Conservation (phyloP, 2,329 filamentous ascomycete species). For the Alternaria angustiovoidea region DNA sequence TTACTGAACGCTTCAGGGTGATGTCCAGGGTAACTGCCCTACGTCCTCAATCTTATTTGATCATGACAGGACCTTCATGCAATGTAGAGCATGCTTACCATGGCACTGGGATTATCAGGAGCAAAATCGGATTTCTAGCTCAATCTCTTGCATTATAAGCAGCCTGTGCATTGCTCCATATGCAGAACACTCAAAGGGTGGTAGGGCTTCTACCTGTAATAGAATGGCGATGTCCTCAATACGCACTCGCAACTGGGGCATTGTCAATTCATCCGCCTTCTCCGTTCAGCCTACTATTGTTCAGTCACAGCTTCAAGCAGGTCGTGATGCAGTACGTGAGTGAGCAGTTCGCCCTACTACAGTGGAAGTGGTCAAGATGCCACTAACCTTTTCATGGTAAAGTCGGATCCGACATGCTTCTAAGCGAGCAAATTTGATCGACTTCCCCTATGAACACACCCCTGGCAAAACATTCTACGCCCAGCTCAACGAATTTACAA, state of each 20-base stretch:
- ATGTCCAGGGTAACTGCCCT: not conserved
- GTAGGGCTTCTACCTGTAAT: too few relatives aligned
- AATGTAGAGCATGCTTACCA: too few relatives aligned
- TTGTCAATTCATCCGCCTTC: not conserved
- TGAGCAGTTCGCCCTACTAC: not conserved
- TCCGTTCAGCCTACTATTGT: not conserved
- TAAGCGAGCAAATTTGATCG: conserved; percentile 12
- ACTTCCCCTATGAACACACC: not conserved
- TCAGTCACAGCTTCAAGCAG: not conserved
- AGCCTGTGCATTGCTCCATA: not conserved
- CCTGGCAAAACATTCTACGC: not conserved
- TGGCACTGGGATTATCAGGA: not conserved
- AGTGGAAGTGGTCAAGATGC: not conserved
- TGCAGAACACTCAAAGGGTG: not conserved
- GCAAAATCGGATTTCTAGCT: not conserved
- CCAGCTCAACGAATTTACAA: too few relatives aligned
- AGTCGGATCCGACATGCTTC: not conserved
- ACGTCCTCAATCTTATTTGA: not conserved
- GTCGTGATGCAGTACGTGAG: not conserved
- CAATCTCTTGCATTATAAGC: not conserved
- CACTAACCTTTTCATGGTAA: not conserved
- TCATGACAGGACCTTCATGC: not conserved
- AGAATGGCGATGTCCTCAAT: not conserved
- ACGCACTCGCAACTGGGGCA: not conserved
- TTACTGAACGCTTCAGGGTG: not conserved